phyloP scores from a whole-genome alignment of 2,329 filamentous ascomycete species.

The Ophiostoma sp. region DNA sequence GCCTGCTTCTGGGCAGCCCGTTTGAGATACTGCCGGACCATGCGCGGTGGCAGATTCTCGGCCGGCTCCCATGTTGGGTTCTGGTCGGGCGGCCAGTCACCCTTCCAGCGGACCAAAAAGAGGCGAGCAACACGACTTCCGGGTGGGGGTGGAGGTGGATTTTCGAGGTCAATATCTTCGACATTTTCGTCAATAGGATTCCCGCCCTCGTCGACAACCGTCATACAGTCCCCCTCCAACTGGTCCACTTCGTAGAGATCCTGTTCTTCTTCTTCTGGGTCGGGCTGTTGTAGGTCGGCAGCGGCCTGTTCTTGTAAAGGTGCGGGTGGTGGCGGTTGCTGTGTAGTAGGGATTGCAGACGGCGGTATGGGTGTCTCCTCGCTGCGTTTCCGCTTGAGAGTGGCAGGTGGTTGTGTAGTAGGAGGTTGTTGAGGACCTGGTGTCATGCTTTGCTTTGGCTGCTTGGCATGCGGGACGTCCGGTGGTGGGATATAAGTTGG shows the following conservation, averaged over 20 bases:
- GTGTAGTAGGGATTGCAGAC: neutral
- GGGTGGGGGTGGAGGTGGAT: slow-evolving; percentile 31
- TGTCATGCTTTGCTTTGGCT: neutral
- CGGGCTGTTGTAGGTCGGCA: slow-evolving; percentile 14
- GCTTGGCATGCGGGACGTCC: neutral
- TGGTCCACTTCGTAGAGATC: slow-evolving; percentile 32
- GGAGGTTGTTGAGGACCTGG: neutral
- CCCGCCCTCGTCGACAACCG: slow-evolving; percentile 48
- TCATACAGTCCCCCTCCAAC: slow-evolving; percentile 42
- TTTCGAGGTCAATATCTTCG: slow-evolving; percentile 18
- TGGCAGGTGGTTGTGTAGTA: neutral
- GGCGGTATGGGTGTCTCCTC: neutral
- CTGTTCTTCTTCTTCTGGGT: slow-evolving; percentile 32
- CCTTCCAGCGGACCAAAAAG: slow-evolving; percentile 58
- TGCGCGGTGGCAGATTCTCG: slow-evolving; percentile 46
- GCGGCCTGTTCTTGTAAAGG: neutral
- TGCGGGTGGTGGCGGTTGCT: neutral
- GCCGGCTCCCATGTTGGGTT: slow-evolving; percentile 62
- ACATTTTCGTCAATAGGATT: slow-evolving; percentile 31
- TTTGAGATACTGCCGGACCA: slow-evolving; percentile 47
- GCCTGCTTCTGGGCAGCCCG: slow-evolving; percentile 23
- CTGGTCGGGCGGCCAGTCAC: slow-evolving; percentile 56
- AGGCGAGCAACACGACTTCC: slow-evolving; percentile 39
- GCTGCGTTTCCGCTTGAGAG: slow-evolving; percentile 8
- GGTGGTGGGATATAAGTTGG: neutral